These are phyloP conservation scores for Selaginella tamariscina DNA, from an alignment of 75 land plant genomes.

Conservation along the genomic window DNA sequence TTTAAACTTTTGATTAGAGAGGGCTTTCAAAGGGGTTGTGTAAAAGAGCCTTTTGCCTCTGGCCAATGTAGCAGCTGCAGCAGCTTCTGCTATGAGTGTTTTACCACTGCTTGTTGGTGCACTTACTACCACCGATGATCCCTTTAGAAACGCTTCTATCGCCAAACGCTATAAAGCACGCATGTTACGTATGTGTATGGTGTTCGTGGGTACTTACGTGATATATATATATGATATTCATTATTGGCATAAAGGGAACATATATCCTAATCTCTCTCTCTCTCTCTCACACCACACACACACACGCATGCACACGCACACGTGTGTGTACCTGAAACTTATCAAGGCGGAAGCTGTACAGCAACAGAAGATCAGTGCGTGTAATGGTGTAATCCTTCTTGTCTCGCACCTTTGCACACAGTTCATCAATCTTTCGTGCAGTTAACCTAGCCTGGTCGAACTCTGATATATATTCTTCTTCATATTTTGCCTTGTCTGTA, in stretches of 20 bases:
- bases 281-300: neutral
- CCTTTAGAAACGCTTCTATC: conserved; percentile 74
- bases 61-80: conserved; percentile 85
- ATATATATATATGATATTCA: neutral
- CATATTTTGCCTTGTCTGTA: neutral
- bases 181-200: neutral
- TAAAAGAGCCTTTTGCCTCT: conserved; percentile 65
- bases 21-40: conserved; percentile 91
- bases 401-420: conserved; percentile 40
- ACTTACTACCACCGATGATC: conserved; percentile 94
- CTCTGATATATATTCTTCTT: neutral
- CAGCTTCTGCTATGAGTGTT: conserved; percentile 93
- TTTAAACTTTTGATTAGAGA: conserved; percentile 93
- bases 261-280: neutral
- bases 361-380: conserved; percentile 39
- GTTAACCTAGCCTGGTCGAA: conserved; percentile 20
- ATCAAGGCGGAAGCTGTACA: conserved; percentile 74
- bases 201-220: too few species aligned
- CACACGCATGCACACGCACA: too few species aligned
- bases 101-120: conserved; percentile 99
- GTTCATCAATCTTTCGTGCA: conserved; percentile 43
- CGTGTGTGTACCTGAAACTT: conserved; percentile 66
- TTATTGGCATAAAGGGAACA: neutral
- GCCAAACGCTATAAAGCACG: conserved; percentile 42
- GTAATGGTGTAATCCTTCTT: conserved; percentile 47